These are phyloP conservation scores for Talaromyces sp. DNA, from an alignment of 2,329 filamentous ascomycete species.

Conservation along the genomic window DNA sequence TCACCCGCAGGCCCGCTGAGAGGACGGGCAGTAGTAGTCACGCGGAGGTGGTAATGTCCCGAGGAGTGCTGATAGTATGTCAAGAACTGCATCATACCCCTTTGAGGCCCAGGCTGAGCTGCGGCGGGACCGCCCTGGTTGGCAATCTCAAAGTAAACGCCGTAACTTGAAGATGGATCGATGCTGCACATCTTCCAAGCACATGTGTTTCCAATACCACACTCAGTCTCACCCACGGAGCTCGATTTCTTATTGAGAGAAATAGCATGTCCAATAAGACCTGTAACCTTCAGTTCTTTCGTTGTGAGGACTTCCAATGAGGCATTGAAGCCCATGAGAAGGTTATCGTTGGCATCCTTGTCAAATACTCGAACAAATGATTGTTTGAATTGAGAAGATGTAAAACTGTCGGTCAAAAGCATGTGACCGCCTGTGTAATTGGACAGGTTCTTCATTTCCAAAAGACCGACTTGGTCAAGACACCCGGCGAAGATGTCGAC, in stretches of 20 bases:
- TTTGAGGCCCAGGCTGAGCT: slow-evolving; percentile 83
- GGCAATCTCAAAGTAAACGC: slow-evolving; percentile 96
- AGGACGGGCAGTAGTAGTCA: slow-evolving; percentile 90
- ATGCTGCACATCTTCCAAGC: slow-evolving; percentile 99
- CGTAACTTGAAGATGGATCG: slow-evolving; percentile 89
- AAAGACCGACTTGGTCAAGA: slow-evolving; percentile 91
- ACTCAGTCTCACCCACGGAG: slow-evolving; percentile 96
- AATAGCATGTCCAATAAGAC: slow-evolving; percentile 92
- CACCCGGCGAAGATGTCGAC: slow-evolving; percentile 98
- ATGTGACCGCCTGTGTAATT: slow-evolving; percentile 98
- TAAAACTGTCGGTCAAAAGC: slow-evolving; percentile 97
- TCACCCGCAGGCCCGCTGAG: slow-evolving; percentile 93
- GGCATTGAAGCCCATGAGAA: slow-evolving; percentile 98
- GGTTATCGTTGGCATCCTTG: slow-evolving; percentile 91
- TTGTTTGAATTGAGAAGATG: slow-evolving; percentile 98
- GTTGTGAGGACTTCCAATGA: slow-evolving; percentile 94
- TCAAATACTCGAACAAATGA: slow-evolving; percentile 97
- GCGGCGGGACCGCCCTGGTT: slow-evolving; percentile 84
- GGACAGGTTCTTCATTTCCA: slow-evolving; percentile 97
- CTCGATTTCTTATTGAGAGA: slow-evolving; percentile 98
- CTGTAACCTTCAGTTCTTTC: slow-evolving; percentile 97
- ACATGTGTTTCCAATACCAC: slow-evolving; percentile 96
- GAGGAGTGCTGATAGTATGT: slow-evolving; percentile 98
- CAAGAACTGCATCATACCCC: slow-evolving; percentile 96
- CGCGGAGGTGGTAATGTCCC: slow-evolving; percentile 91